A percentile compares a stretch with the other conserved stretches of the same genome.
These are phyloP conservation scores for Imleria badia DNA, from an alignment of 768 basidiomycete genomes.

Conservation along the genomic window DNA sequence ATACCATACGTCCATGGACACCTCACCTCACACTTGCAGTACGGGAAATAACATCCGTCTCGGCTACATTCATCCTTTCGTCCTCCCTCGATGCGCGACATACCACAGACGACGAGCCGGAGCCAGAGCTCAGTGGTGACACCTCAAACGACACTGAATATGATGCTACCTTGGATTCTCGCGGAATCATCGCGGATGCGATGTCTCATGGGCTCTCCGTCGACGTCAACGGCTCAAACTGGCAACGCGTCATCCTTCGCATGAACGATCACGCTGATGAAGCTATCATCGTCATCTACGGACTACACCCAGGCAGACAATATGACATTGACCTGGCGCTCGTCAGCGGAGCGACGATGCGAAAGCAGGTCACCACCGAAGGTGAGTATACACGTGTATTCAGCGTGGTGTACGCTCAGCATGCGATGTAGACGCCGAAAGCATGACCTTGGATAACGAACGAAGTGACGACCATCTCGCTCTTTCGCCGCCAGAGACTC, in stretches of 20 bases:
- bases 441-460: conserved; percentile 23
- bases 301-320: conserved; percentile 82
- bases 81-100: conserved; percentile 42
- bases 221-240: conserved; percentile 75
- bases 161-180: conserved; percentile 31
- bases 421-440: conserved; percentile 19
- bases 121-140: conserved; percentile 32
- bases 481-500: conserved; percentile 8
- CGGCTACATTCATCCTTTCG: conserved; percentile 71
- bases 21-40: conserved; percentile 70
- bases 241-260: conserved; percentile 77
- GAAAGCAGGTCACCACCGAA: conserved; percentile 69
- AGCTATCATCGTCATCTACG: conserved; percentile 89
- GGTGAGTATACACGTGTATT: conserved; percentile 36
- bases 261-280: conserved; percentile 82
- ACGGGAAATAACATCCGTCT: conserved; percentile 81
- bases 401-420: conserved; percentile 6
- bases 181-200: conserved; percentile 59
- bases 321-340: conserved; percentile 88
- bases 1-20: conserved; percentile 73
- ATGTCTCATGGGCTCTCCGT: conserved; percentile 75
- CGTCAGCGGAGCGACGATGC: conserved; percentile 59
- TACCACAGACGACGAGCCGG: conserved; percentile 14
- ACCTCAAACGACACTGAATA: conserved; percentile 39
- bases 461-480: conserved; percentile 16